A percentile compares a stretch with the other conserved stretches of the same genome.
These are phyloP conservation scores for Canariomyces notabilis DNA, from an alignment of 2,329 filamentous ascomycete species.

Conservation along the genomic window DNA sequence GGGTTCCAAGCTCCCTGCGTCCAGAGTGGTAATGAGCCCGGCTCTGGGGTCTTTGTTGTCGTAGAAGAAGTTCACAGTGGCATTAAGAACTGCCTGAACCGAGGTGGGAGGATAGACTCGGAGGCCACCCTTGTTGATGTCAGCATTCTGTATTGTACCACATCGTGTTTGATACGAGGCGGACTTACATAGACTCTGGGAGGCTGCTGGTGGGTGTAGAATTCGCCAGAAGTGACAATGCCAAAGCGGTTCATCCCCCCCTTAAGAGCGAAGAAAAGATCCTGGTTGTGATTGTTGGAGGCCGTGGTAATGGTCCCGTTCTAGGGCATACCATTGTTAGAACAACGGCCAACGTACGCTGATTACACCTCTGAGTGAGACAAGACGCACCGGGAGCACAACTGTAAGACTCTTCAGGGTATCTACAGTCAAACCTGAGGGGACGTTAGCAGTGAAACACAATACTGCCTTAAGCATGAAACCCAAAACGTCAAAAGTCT, in stretches of 20 bases:
- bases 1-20: conserved; percentile 11
- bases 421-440: conserved; percentile 22
- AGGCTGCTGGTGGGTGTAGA: conserved; percentile 22
- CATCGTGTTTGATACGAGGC: too few species aligned
- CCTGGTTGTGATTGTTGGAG: conserved; percentile 14
- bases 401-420: conserved; percentile 24
- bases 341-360: too few species aligned
- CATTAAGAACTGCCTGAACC: conserved; percentile 23
- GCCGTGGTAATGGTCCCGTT: conserved; percentile 26
- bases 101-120: conserved; percentile 15
- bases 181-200: conserved; percentile 18
- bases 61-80: conserved; percentile 24
- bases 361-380: too few species aligned
- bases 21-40: conserved; percentile 27
- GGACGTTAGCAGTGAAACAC: not conserved
- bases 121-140: conserved; percentile 16
- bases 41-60: conserved; percentile 28
- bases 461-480: not conserved
- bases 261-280: conserved; percentile 27
- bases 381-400: conserved; percentile 23
- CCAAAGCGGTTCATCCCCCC: conserved; percentile 27
- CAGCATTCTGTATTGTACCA: not conserved
- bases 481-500: not conserved
- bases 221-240: conserved; percentile 24
- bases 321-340: conserved; percentile 3